Evolutionary conservation across 345 rosid genomes (phyloP).

Genomic region (Raphanus sativus): DNA sequence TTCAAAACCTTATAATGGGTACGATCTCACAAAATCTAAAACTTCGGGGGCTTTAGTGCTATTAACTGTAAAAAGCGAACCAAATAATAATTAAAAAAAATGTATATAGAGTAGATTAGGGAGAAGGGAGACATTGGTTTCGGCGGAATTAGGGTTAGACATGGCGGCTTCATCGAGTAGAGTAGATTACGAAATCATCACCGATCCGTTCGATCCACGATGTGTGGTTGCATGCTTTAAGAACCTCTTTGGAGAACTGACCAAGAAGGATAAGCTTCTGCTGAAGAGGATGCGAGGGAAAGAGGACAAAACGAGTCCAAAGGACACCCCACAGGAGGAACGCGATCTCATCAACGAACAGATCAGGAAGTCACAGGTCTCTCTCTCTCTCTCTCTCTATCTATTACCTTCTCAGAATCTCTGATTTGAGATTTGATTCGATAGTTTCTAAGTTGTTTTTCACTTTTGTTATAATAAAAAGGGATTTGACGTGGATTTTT

Average conservation of each 20-base stretch:
- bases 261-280: neutral
- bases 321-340: neutral
- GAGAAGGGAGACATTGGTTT: neutral
- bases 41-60: neutral
- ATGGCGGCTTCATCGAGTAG: neutral
- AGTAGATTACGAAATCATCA: neutral
- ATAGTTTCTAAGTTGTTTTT: too few species aligned
- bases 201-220: neutral
- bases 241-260: neutral
- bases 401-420: too few species aligned
- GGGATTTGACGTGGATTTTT: neutral
- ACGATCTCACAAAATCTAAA: neutral
- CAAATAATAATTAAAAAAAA: neutral
- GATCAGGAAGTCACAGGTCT: neutral
- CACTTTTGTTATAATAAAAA: too few species aligned
- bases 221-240: neutral
- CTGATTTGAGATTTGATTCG: too few species aligned
- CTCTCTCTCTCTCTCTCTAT: neutral
- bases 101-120: too few species aligned
- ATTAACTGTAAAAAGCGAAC: neutral
- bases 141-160: neutral
- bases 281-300: neutral
- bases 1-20: neutral
- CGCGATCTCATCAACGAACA: neutral
- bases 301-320: neutral